Evolutionary conservation across 257 asterid genomes (phyloP), one percentile per base, ranked within the genome.

Genomic region (Capsicum chinense): DNA sequence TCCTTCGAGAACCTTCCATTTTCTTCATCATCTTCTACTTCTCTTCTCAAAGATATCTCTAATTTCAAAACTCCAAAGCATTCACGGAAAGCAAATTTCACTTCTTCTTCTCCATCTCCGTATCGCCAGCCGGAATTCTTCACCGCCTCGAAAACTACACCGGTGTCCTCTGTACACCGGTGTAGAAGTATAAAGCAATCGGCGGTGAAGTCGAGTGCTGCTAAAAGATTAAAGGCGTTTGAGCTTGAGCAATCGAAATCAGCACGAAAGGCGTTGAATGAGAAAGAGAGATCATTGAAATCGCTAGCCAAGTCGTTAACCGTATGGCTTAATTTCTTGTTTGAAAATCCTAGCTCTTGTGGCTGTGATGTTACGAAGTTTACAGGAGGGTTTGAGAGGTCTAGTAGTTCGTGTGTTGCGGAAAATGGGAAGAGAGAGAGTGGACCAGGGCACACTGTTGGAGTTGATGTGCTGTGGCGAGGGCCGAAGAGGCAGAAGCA

Each of bases 311-410:
- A 92, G 62, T 95, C 99, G 10, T 94, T 97, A 33, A 87, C 95
- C 0, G 98, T 95, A 56, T 97, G 99, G 98, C 93, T 97, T 85
- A 97, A 97, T 86, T 97, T 97, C 81, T 82, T 97, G 82, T 91
- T 93, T 33, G 94, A 93, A 83, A 93, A 92, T 87, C 98, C 99
- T 54, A 83, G 87, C 60, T 92, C 97, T 26, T 97, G 98, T 42
- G 99, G 98, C 62, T 93, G 98, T 79, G 97, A 91, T 15, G 91
- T 91, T 12, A 83, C 93, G 12, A 89, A 68, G 48, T 89, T 91
- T 74, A 85, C 90, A 0, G 98, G 98, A 57, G 96, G 94, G 83
- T 74, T 68, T 57, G 93, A 86, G 52, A 85, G 88, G 74, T 86
- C 85, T 13, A 88, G 74, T 83, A 88, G 85, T 70, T 11, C 80